Evolutionary conservation across 768 basidiomycete genomes (phyloP).

Genomic region (Lyophyllum shimeji): DNA sequence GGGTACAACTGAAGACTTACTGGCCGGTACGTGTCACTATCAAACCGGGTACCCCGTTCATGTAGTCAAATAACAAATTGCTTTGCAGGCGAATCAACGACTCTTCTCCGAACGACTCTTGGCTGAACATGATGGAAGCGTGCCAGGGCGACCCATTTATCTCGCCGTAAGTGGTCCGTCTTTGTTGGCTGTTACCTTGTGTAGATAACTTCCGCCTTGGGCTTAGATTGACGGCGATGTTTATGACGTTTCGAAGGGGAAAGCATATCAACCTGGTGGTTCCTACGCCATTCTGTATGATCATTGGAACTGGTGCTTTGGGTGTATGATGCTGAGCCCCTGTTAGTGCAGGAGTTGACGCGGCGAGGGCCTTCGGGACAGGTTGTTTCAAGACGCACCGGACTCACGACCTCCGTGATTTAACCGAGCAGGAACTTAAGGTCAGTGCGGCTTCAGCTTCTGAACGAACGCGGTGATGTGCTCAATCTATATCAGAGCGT

Average conservation of each 20-base stretch:
- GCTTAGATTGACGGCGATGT: constrained; percentile 87
- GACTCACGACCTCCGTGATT: constrained; percentile 87
- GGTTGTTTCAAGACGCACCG: constrained; percentile 91
- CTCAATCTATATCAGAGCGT: constrained; percentile 51
- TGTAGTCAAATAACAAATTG: neutral
- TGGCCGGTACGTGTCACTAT: constrained; percentile 50
- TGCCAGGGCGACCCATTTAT: constrained; percentile 69
- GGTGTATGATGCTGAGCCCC: constrained; percentile 18
- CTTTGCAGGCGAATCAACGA: constrained; percentile 51
- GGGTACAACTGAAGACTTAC: constrained; percentile 57
- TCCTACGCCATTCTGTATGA: constrained; percentile 73
- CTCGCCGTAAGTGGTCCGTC: constrained; percentile 60
- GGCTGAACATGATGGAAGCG: constrained; percentile 68
- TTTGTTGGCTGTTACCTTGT: neutral
- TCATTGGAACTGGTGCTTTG: constrained; percentile 9
- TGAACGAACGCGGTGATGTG: neutral
- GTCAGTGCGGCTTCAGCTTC: constrained; percentile 46
- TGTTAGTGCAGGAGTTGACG: constrained; percentile 76
- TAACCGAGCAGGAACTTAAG: constrained; percentile 67
- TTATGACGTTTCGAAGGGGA: constrained; percentile 84
- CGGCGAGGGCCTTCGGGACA: constrained; percentile 90
- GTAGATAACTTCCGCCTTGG: neutral
- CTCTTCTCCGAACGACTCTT: constrained; percentile 77
- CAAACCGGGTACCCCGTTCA: neutral
- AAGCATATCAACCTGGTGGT: constrained; percentile 87